Conservation (phyloP, 495 filamentous ascomycete genomes). For the Penicillium pulvis region DNA sequence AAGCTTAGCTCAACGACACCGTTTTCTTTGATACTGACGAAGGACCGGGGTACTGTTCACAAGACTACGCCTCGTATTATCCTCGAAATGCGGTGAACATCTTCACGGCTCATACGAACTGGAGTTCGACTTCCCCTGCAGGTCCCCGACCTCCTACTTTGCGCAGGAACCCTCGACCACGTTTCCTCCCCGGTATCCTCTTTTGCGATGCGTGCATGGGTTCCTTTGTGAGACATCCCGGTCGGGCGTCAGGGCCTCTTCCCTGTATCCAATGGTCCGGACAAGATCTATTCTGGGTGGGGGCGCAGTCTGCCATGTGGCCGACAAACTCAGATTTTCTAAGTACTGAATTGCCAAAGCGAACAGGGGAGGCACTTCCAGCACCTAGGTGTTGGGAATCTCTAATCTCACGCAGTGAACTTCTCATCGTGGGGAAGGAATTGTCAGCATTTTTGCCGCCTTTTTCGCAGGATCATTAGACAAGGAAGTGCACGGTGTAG, state of each 20-base stretch:
- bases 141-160: not conserved
- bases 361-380: not conserved
- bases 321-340: slow-evolving; percentile 6
- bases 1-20: slow-evolving; percentile 6
- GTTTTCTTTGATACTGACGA: not conserved
- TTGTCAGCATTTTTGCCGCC: slow-evolving; percentile 9
- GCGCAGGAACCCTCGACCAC: slow-evolving; percentile 8
- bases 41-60: not conserved
- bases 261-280: not conserved
- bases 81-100: slow-evolving; percentile 7
- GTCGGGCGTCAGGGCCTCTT: not conserved
- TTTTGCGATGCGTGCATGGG: not conserved
- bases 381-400: not conserved
- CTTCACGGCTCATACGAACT: slow-evolving; percentile 2
- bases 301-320: slow-evolving; percentile 16
- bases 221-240: not conserved
- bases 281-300: not conserved
- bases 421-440: not conserved
- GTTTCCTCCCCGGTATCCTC: not conserved
- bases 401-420: not conserved
- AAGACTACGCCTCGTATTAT: not conserved
- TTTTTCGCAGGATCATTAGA: not conserved
- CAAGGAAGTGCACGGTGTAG: not conserved
- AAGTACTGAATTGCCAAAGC: not conserved
- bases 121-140: slow-evolving; percentile 2